Base-by-base conservation (phyloP, 495 filamentous ascomycete species). In the Lasiosphaeriaceae sp. region DNA sequence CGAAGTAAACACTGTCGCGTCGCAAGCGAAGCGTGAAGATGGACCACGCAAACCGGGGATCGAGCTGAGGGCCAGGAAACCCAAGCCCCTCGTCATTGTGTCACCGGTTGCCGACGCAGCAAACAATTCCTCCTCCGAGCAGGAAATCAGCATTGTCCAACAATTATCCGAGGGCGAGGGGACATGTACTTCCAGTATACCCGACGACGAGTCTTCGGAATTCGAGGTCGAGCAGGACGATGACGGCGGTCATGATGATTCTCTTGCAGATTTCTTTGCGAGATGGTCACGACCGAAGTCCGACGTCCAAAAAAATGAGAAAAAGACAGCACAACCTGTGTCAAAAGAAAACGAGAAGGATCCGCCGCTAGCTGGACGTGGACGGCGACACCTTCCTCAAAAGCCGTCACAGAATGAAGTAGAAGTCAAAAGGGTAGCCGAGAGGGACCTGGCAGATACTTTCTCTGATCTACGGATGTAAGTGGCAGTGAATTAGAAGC, bases 401-500 rank as follows among this genome's bases (percentile, higher is more conserved):
- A 34, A 26, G 12, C 17, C 22, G 39, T 21, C 20, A 7, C 7
- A 20, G 5, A 2, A 26, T 22, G 1, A 26, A 22, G 34, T 29
- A 35, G 35, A n/a, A 1, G 4, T 35, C 17, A 21, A 21, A 55
- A 47, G 20, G 26, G 29, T 55, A 12, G 45, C 50, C n/a, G 55
- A 55, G 8, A 61, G 58, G 22, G 61, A 62, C 19, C 55, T 71
- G 2, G 37, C 62, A 1, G 54, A 71, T 20, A 56, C 55, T 17
- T 58, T 71, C 31, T 66, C 62, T 9, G 47, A 55, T 29, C 57
- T 71, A 2, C 48, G 50, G 4, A 45, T 70, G 65, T 66, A 39
- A 47, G 65, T 56, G 3, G 5, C 49, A 5, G 5, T n/a, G n/a
- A n/a, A n/a, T n/a, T n/a, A n/a, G n/a, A n/a, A n/a, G n/a, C n/a